phyloP scores from a whole-genome alignment of 176 grass and related monocot genomes.

The Oryza coarctata region DNA sequence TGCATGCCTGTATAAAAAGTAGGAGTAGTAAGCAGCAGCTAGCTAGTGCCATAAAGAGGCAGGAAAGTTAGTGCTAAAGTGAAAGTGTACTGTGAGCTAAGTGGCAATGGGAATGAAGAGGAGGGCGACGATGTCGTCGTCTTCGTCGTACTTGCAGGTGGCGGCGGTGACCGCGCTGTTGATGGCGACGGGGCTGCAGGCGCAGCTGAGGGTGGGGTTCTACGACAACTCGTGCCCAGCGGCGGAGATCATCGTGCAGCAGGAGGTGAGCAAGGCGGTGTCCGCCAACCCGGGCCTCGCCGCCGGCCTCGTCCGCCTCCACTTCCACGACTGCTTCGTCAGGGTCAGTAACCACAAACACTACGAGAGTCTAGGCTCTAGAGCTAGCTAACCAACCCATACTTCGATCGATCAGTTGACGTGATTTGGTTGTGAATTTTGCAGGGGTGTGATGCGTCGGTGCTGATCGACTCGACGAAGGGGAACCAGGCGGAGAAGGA shows the following conservation, averaged over 20 bases:
- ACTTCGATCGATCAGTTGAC: background rate
- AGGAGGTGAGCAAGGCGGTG: conserved; percentile 71
- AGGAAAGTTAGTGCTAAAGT: background rate
- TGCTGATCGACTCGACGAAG: conserved; percentile 71
- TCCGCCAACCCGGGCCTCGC: conserved; percentile 54
- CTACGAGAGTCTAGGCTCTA: too few relatives aligned
- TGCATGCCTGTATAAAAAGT: conserved; percentile 16
- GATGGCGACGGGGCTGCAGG: conserved; percentile 35
- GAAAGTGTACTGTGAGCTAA: background rate
- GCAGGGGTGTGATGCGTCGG: conserved; percentile 83
- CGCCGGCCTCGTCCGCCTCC: conserved; percentile 63
- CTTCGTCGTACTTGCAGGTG: conserved; percentile 8
- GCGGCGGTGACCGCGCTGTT: conserved; percentile 33
- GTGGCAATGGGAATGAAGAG: conserved; percentile 27
- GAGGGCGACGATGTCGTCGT: background rate
- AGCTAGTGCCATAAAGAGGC: conserved; percentile 5
- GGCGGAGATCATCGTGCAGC: conserved; percentile 71
- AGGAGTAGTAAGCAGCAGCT: background rate
- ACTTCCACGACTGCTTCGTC: conserved; percentile 95
- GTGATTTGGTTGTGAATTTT: background rate
- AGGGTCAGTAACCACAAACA: conserved; percentile 30
- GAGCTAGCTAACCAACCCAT: too few relatives aligned
- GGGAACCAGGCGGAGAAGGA: conserved; percentile 86
- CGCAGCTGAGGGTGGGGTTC: conserved; percentile 68
- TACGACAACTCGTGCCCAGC: conserved; percentile 68